Evolutionary conservation across 805 yeast genomes (phyloP).

Genomic region (Debaryomyces tyrocola): DNA sequence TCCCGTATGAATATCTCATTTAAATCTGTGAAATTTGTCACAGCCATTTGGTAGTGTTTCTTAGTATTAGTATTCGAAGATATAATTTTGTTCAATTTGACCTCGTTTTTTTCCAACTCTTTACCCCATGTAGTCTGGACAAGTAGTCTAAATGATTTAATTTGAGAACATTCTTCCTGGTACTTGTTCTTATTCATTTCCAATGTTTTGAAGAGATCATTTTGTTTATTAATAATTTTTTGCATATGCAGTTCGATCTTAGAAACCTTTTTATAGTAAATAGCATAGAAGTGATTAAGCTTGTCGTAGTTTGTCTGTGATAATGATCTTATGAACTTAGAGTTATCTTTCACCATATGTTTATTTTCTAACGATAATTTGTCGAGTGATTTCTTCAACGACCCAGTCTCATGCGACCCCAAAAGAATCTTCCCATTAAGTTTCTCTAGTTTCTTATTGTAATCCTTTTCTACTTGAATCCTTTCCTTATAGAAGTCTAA

Average conservation of each 20-base stretch:
- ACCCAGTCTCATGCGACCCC: constrained; percentile 62
- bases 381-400: constrained; percentile 59
- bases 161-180: constrained; percentile 55
- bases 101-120: constrained; percentile 62
- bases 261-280: constrained; percentile 53
- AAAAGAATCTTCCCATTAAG: constrained; percentile 47
- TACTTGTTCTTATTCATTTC: constrained; percentile 47
- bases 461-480: constrained; percentile 70
- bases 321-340: constrained; percentile 51
- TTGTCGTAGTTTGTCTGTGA: constrained; percentile 49
- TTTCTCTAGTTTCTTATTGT: constrained; percentile 52
- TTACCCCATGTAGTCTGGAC: constrained; percentile 70
- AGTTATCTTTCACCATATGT: constrained; percentile 57
- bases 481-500: constrained; percentile 40
- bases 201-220: constrained; percentile 34
- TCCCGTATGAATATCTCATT: constrained; percentile 67
- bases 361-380: constrained; percentile 57
- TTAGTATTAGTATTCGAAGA: constrained; percentile 41
- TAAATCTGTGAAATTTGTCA: constrained; percentile 53
- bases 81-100: constrained; percentile 52
- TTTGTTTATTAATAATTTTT: constrained; percentile 52
- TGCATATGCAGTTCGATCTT: constrained; percentile 58
- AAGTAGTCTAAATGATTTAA: constrained; percentile 60
- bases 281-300: constrained; percentile 49
- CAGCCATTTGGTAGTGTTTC: constrained; percentile 57